phyloP scores from a whole-genome alignment of 2,329 filamentous ascomycete species.

The Pestalotiopsis sp. region DNA sequence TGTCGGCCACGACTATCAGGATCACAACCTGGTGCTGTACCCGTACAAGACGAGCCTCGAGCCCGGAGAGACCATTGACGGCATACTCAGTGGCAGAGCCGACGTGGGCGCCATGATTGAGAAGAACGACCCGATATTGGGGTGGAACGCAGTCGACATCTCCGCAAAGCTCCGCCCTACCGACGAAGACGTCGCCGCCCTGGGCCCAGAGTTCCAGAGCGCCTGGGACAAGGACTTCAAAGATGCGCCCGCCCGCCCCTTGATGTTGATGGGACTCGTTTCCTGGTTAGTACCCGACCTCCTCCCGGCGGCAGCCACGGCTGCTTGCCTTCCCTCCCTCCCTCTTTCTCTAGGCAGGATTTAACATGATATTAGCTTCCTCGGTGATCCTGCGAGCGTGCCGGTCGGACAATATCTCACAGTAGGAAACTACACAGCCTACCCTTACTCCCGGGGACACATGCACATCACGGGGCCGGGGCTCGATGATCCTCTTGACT shows the following conservation, averaged over 20 bases:
- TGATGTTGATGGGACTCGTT: slow-evolving; percentile 44
- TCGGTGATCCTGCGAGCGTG: slow-evolving; percentile 10
- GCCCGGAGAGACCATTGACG: slow-evolving; percentile 46
- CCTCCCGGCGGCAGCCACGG: not conserved
- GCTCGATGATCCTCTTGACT: slow-evolving; percentile 48
- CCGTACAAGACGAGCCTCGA: slow-evolving; percentile 51
- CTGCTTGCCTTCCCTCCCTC: too few species aligned
- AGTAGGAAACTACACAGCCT: slow-evolving; percentile 55
- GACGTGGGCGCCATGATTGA: slow-evolving; percentile 23
- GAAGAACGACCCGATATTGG: slow-evolving; percentile 39
- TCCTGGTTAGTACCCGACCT: slow-evolving; percentile 22
- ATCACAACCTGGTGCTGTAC: slow-evolving; percentile 52
- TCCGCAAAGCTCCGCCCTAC: slow-evolving; percentile 53
- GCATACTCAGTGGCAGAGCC: slow-evolving; percentile 28
- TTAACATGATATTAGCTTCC: not conserved
- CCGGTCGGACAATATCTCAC: slow-evolving; percentile 51
- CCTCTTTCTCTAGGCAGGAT: not conserved
- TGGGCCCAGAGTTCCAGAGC: slow-evolving; percentile 51
- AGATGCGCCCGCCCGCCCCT: slow-evolving; percentile 39
- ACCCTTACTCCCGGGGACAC: slow-evolving; percentile 63
- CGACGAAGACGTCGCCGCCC: slow-evolving; percentile 47
- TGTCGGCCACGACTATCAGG: slow-evolving; percentile 55
- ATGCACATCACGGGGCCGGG: slow-evolving; percentile 58
- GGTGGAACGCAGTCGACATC: slow-evolving; percentile 56
- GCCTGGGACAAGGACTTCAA: slow-evolving; percentile 54